Conservation (phyloP, 805 yeast genomes). For the Wickerhamiella vanderwaltii region DNA sequence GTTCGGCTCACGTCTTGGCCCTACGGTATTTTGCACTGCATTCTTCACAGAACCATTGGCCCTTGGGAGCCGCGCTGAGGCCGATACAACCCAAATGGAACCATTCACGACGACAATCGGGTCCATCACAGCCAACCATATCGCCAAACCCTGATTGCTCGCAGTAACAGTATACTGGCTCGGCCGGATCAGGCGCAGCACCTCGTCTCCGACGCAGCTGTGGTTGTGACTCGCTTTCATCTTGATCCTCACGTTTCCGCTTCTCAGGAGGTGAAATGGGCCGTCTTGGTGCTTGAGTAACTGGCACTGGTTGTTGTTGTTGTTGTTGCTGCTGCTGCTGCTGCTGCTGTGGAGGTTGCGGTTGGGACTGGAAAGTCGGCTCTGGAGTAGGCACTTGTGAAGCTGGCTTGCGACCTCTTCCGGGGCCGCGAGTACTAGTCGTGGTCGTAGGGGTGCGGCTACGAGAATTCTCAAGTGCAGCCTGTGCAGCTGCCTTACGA, state of each 20-base stretch:
- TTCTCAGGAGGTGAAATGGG: constrained; percentile 1
- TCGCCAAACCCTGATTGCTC: constrained; percentile 96
- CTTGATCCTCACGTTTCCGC: constrained; percentile 14
- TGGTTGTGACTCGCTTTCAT: constrained; percentile 18
- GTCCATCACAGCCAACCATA: constrained; percentile 98
- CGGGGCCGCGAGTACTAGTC: background rate
- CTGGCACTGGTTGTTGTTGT: background rate
- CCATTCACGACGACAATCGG: constrained; percentile 86
- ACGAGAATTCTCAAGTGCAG: background rate
- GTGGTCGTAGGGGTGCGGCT: background rate
- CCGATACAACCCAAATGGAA: constrained; percentile 92
- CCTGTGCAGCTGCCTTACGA: constrained; percentile 42
- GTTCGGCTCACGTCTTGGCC: too few relatives aligned
- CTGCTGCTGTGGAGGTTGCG: background rate
- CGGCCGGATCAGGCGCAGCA: constrained; percentile 30
- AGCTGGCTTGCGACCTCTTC: background rate
- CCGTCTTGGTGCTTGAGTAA: too few relatives aligned
- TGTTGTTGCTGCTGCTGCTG: background rate
- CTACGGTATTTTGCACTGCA: constrained; percentile 30
- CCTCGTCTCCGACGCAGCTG: constrained; percentile 15
- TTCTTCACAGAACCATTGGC: constrained; percentile 70
- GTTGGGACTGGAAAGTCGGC: background rate
- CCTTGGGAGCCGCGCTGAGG: constrained; percentile 71
- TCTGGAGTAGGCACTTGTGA: background rate
- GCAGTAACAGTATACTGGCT: constrained; percentile 90